phyloP scores from a whole-genome alignment of 768 basidiomycete genomes.

The Amanita jacksonii region DNA sequence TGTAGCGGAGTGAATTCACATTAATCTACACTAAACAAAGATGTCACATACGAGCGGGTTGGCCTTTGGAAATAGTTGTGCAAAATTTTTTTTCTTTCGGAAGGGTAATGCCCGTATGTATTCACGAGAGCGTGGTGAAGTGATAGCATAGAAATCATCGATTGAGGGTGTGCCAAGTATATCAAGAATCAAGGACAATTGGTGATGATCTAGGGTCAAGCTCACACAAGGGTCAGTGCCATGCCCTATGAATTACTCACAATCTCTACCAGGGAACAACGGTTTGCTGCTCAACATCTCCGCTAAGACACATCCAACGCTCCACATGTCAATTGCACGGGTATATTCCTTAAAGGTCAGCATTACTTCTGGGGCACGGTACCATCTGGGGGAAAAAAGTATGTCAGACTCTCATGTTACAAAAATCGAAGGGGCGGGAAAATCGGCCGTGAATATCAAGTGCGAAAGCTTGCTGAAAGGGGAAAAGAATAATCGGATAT shows the following conservation, averaged over 20 bases:
- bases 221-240: constrained; percentile 9
- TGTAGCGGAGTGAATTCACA: constrained; percentile 13
- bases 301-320: constrained; percentile 78
- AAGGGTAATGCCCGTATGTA: constrained; percentile 87
- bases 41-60: constrained; percentile 44
- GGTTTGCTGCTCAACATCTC: constrained; percentile 92
- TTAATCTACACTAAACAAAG: constrained; percentile 11
- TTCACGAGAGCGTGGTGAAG: constrained; percentile 66
- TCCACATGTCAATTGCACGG: constrained; percentile 80
- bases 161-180: constrained; percentile 87
- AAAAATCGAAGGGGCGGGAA: constrained; percentile 3
- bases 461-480: too few relatives aligned
- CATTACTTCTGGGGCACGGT: constrained; percentile 97
- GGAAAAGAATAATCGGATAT: background rate
- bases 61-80: constrained; percentile 63
- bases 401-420: background rate
- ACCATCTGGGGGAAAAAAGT: constrained; percentile 53
- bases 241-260: constrained; percentile 34
- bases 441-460: too few relatives aligned
- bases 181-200: constrained; percentile 86
- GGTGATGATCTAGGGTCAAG: constrained; percentile 67
- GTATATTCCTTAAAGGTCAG: constrained; percentile 96
- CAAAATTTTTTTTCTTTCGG: constrained; percentile 67
- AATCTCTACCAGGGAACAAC: constrained; percentile 91
- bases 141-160: constrained; percentile 93